A percentile compares a stretch with the other conserved stretches of the same genome.
Conservation (phyloP, 2,329 filamentous ascomycete species). For the Botrytis tulipae region DNA sequence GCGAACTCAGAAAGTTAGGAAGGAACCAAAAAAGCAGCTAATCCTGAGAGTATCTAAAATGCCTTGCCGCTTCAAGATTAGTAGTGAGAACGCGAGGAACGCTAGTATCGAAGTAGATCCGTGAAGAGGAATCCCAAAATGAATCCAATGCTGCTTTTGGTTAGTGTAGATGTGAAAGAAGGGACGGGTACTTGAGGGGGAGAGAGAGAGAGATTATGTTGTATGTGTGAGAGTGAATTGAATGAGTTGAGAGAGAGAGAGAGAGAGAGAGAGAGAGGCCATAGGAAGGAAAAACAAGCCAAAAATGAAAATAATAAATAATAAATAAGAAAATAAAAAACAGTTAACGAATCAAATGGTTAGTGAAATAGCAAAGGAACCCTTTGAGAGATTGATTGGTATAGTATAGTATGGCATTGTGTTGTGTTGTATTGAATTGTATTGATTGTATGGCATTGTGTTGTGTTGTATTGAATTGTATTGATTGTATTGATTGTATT, state of each 20-base stretch:
- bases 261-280: neutral
- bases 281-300: neutral
- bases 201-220: neutral
- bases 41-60: conserved; percentile 10
- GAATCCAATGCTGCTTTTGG: conserved; percentile 16
- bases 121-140: conserved; percentile 7
- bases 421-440: neutral
- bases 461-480: neutral
- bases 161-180: conserved; percentile 1
- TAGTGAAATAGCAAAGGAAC: neutral
- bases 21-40: conserved; percentile 14
- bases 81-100: conserved; percentile 11
- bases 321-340: neutral
- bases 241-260: no score
- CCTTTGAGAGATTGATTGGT: neutral
- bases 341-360: neutral
- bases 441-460: no score
- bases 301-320: neutral
- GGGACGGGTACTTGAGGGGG: neutral
- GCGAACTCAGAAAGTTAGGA: conserved; percentile 13
- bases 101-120: conserved; percentile 15
- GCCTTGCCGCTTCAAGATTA: conserved; percentile 20
- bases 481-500: neutral
- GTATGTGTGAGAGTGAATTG: no score
- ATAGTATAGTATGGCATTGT: neutral